Evolutionary conservation across 176 grass and related monocot species (phyloP).

Genomic region (Carex cristatella): DNA sequence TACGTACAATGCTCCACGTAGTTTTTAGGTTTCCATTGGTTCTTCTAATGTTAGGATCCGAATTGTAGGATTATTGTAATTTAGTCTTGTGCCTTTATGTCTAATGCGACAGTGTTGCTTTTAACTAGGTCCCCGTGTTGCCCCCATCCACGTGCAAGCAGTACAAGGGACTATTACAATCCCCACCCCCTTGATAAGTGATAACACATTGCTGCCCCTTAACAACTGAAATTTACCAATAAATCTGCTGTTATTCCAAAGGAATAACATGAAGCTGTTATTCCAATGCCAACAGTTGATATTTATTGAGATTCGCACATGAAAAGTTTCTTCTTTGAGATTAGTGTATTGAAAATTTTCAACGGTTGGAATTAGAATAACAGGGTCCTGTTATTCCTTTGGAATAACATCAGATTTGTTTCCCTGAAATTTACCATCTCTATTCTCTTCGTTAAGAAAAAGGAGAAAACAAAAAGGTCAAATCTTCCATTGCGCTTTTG

Average conservation of each 20-base stretch:
- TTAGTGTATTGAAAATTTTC: too few species aligned
- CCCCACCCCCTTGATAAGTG: not conserved
- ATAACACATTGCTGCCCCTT: not conserved
- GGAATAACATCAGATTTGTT: too few species aligned
- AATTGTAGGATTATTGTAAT: not conserved
- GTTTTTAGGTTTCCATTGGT: not conserved
- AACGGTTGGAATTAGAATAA: too few species aligned
- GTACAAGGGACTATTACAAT: not conserved
- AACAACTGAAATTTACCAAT: not conserved
- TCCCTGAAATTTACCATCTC: not conserved
- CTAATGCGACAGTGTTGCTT: not conserved
- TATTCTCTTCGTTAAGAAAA: too few species aligned
- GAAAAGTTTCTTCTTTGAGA: too few species aligned
- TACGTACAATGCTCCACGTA: not conserved
- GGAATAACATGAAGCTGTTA: too few species aligned
- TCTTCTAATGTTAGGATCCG: not conserved
- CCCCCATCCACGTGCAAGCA: not conserved
- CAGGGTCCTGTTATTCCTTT: too few species aligned
- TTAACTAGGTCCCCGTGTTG: not conserved
- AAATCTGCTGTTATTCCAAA: too few species aligned
- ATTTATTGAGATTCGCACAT: too few species aligned
- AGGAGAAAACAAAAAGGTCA: too few species aligned
- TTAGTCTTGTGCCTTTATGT: not conserved
- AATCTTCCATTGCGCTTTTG: not conserved
- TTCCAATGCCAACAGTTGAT: too few species aligned